These are phyloP conservation scores for Colletotrichum endophyticum DNA, from an alignment of 2,329 filamentous ascomycete species.

Conservation along the genomic window DNA sequence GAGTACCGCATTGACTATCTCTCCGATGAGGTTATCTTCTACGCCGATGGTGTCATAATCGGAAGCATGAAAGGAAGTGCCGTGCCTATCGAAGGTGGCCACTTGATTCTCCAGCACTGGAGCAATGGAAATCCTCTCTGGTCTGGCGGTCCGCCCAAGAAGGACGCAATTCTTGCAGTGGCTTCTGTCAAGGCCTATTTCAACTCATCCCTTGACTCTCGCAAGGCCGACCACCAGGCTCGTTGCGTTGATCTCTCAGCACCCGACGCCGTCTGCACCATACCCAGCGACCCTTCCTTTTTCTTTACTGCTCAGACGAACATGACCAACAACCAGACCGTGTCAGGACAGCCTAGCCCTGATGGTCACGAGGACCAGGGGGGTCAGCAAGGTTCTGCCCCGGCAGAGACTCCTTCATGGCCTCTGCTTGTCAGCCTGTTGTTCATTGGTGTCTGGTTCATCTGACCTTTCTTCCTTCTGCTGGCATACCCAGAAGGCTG, in stretches of 20 bases:
- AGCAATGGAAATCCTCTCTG: conserved; percentile 76
- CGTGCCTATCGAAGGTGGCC: conserved; percentile 66
- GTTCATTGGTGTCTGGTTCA: background rate
- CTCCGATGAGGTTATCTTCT: conserved; percentile 67
- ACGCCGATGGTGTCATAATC: conserved; percentile 66
- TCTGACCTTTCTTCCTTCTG: background rate
- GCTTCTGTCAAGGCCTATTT: conserved; percentile 81
- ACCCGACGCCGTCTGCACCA: conserved; percentile 48
- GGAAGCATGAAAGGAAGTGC: conserved; percentile 59
- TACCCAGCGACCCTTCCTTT: conserved; percentile 52
- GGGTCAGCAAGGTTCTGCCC: background rate
- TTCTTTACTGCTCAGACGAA: conserved; percentile 56
- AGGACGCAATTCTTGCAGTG: conserved; percentile 68
- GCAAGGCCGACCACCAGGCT: conserved; percentile 40
- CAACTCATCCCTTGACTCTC: conserved; percentile 63
- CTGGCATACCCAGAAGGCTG: background rate
- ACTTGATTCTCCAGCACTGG: conserved; percentile 77
- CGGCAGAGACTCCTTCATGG: background rate
- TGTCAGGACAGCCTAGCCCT: conserved; percentile 25
- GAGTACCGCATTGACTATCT: conserved; percentile 83
- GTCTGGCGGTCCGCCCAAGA: conserved; percentile 71
- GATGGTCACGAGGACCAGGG: background rate
- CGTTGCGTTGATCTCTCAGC: conserved; percentile 44
- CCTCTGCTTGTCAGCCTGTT: background rate
- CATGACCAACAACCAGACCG: conserved; percentile 53